These are phyloP conservation scores for Penicillium ucsense DNA, from an alignment of 495 filamentous ascomycete genomes.

Conservation along the genomic window DNA sequence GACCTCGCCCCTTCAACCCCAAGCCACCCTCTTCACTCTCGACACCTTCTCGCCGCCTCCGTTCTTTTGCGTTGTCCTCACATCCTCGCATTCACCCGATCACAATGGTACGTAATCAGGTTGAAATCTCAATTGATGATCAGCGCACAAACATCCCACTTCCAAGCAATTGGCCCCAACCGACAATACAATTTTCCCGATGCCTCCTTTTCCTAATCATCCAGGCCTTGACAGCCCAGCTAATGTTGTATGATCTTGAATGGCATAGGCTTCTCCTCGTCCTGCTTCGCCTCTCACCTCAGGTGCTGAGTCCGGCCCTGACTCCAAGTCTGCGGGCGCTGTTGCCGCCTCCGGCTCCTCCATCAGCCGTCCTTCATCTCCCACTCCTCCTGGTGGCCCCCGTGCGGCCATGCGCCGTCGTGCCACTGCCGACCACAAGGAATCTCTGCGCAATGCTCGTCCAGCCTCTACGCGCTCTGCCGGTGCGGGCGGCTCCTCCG, in stretches of 20 bases:
- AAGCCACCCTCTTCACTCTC: conserved; percentile 9
- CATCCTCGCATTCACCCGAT: conserved; percentile 2
- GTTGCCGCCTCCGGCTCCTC: conserved; percentile 50
- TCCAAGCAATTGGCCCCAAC: not conserved
- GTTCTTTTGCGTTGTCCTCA: conserved; percentile 4
- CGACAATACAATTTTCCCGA: not conserved
- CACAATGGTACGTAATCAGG: conserved; percentile 29
- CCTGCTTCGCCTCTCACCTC: conserved; percentile 41
- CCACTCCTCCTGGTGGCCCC: conserved; percentile 84
- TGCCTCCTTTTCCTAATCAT: conserved; percentile 5
- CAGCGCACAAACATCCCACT: not conserved
- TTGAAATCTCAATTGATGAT: conserved; percentile 5
- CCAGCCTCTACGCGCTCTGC: conserved; percentile 87
- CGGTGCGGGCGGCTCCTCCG: conserved; percentile 89
- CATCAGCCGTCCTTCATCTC: conserved; percentile 70
- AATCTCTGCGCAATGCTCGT: conserved; percentile 81
- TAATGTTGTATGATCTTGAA: not conserved
- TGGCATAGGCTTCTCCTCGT: conserved; percentile 33
- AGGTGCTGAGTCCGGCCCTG: conserved; percentile 39
- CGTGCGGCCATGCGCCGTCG: conserved; percentile 88
- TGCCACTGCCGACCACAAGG: conserved; percentile 91
- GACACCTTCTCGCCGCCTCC: conserved; percentile 2
- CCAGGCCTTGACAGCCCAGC: not conserved
- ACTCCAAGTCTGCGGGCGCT: conserved; percentile 58
- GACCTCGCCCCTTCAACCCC: conserved; percentile 16